These are phyloP conservation scores for Mayamaea pseudoterrestris DNA, from an alignment of 108 stramenopile genomes.

Conservation along the genomic window DNA sequence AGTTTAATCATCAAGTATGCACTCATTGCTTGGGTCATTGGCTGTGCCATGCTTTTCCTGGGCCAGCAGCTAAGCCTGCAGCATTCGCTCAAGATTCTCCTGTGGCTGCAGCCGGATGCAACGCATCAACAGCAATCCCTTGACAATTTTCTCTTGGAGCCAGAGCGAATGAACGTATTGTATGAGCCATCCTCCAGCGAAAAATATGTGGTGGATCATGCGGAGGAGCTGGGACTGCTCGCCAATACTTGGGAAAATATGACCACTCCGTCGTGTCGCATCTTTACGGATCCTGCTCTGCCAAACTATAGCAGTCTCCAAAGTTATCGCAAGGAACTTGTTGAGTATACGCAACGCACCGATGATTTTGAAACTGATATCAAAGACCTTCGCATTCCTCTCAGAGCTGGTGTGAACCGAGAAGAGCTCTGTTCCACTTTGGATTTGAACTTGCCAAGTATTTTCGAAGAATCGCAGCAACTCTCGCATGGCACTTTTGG, in stretches of 20 bases:
- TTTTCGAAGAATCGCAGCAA: constrained; percentile 7
- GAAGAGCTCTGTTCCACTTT: constrained; percentile 4
- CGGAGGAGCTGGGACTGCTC: background rate
- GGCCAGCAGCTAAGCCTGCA: no score
- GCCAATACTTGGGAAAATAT: background rate
- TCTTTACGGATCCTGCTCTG: constrained; percentile 3
- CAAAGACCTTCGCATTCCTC: background rate
- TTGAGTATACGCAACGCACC: constrained; percentile 2
- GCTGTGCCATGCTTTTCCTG: no score
- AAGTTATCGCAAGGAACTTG: constrained; percentile 6
- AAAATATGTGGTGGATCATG: background rate
- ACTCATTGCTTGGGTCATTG: no score
- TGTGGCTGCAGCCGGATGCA: no score
- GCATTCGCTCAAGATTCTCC: no score
- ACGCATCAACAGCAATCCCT: no score
- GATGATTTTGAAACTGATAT: constrained; percentile 2
- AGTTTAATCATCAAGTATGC: no score
- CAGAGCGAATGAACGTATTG: no score
- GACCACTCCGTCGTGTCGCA: constrained; percentile 8
- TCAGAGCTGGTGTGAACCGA: no score
- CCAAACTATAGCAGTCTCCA: constrained; percentile 6
- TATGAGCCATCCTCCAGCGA: background rate
- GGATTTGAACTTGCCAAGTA: constrained; percentile 6
- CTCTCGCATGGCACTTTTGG: constrained; percentile 10
- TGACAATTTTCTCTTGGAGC: no score